Evolutionary conservation across 2,329 filamentous ascomycete genomes (phyloP).

Genomic region (Colletotrichum cuscutae): DNA sequence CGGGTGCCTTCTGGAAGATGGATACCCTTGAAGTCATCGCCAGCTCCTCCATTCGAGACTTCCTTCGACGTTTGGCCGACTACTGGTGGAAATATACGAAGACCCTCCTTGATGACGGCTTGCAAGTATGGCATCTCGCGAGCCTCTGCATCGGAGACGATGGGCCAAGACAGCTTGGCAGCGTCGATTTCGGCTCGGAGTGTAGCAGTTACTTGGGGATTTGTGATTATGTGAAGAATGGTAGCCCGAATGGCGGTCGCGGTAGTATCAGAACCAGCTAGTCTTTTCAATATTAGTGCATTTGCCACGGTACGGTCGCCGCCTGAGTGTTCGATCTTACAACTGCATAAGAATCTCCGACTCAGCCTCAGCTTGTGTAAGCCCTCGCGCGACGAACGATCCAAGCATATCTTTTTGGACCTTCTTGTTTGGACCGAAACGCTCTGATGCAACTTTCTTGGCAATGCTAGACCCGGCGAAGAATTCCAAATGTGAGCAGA

Average conservation of each 20-base stretch:
- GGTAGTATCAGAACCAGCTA: slow-evolving; percentile 69
- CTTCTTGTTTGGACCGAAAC: slow-evolving; percentile 55
- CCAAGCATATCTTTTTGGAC: slow-evolving; percentile 63
- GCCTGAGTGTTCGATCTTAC: slow-evolving; percentile 26
- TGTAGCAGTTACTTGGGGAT: slow-evolving; percentile 55
- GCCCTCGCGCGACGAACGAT: slow-evolving; percentile 51
- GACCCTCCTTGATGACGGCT: slow-evolving; percentile 62
- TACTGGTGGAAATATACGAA: slow-evolving; percentile 51
- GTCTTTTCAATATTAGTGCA: slow-evolving; percentile 40
- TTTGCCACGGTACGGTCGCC: too few relatives aligned
- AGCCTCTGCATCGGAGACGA: slow-evolving; percentile 47
- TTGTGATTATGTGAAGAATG: slow-evolving; percentile 63
- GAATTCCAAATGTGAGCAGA: background rate
- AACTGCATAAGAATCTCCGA: slow-evolving; percentile 56
- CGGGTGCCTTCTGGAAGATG: slow-evolving; percentile 46
- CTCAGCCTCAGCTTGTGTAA: slow-evolving; percentile 50
- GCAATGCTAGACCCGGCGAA: slow-evolving; percentile 46
- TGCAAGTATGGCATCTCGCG: slow-evolving; percentile 55
- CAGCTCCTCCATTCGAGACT: slow-evolving; percentile 45
- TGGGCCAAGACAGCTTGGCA: slow-evolving; percentile 11
- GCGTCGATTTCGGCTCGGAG: slow-evolving; percentile 57
- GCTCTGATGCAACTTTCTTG: slow-evolving; percentile 54
- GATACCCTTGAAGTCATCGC: slow-evolving; percentile 47
- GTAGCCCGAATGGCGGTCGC: slow-evolving; percentile 65
- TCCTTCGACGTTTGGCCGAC: slow-evolving; percentile 50